These are phyloP conservation scores for Pleurotus djamor DNA, from an alignment of 768 basidiomycete genomes.

Conservation along the genomic window DNA sequence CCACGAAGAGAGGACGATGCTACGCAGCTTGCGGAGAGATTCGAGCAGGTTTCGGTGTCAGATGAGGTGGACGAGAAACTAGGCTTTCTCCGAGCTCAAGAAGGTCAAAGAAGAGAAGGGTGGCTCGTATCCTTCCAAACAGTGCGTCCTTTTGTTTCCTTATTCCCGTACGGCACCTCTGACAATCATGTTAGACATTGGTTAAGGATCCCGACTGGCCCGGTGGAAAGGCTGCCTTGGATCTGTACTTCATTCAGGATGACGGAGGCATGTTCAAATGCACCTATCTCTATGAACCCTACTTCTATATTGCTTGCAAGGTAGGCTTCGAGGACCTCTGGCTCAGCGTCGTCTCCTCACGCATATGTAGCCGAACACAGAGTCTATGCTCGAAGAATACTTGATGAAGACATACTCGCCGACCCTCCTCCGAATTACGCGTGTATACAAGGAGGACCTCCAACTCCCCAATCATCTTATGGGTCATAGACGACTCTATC, in stretches of 20 bases:
- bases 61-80: conserved; percentile 95
- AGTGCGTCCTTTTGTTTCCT: conserved; percentile 39
- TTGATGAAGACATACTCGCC: conserved; percentile 92
- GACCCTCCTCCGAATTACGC: conserved; percentile 70
- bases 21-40: conserved; percentile 79
- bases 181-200: conserved; percentile 55
- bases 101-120: conserved; percentile 76
- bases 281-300: conserved; percentile 91
- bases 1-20: conserved; percentile 83
- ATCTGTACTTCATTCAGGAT: conserved; percentile 97
- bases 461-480: conserved; percentile 95
- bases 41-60: conserved; percentile 70
- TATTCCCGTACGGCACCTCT: background rate
- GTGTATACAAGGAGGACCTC: conserved; percentile 90
- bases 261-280: conserved; percentile 97
- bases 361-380: conserved; percentile 66
- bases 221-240: conserved; percentile 85
- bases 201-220: conserved; percentile 85
- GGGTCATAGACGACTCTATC: conserved; percentile 87
- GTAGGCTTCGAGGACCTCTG: conserved; percentile 37
- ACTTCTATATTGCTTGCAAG: conserved; percentile 92
- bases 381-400: conserved; percentile 94
- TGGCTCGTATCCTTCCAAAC: conserved; percentile 99
- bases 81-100: conserved; percentile 80
- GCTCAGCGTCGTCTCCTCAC: conserved; percentile 1